Percentiles rank a stretch among this genome's conserved stretches.
Evolutionary conservation across 148 eudicot species (phyloP).

Genomic region (Vaccinium vitisidaea): DNA sequence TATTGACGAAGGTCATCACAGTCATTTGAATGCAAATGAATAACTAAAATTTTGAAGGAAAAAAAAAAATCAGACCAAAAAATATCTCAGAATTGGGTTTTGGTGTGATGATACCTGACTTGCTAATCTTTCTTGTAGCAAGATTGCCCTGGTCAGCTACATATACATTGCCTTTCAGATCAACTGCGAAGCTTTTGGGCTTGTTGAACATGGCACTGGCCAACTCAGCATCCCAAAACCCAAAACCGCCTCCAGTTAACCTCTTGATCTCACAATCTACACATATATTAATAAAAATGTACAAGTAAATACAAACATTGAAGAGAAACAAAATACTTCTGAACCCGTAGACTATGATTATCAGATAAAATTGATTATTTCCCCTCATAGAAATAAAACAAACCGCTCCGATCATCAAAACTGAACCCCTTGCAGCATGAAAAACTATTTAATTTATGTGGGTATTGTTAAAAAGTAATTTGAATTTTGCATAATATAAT

Average conservation of each 20-base stretch:
- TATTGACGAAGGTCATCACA: too few relatives aligned
- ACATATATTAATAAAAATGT: neutral
- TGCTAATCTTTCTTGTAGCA: slow-evolving; percentile 64
- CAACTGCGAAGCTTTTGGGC: slow-evolving; percentile 72
- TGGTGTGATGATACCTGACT: slow-evolving; percentile 43
- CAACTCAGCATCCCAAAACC: slow-evolving; percentile 56
- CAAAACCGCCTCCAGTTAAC: slow-evolving; percentile 51
- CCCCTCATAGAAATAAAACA: neutral
- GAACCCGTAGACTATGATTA: neutral
- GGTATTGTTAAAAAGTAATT: too few relatives aligned
- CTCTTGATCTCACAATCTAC: slow-evolving; percentile 46
- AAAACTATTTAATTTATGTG: neutral
- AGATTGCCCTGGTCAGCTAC: slow-evolving; percentile 57
- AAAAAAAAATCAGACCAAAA: neutral
- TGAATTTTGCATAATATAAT: too few relatives aligned
- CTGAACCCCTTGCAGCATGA: neutral
- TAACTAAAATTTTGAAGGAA: too few relatives aligned
- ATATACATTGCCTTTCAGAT: slow-evolving; percentile 62
- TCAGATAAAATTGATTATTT: neutral
- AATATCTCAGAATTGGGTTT: neutral
- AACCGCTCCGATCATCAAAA: neutral
- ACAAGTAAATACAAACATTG: neutral
- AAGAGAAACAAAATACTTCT: neutral
- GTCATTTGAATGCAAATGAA: neutral
- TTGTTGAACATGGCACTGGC: slow-evolving; percentile 47